These are phyloP conservation scores for Malbranchea cinnamomea DNA, from an alignment of 2,329 filamentous ascomycete species.

Conservation along the genomic window DNA sequence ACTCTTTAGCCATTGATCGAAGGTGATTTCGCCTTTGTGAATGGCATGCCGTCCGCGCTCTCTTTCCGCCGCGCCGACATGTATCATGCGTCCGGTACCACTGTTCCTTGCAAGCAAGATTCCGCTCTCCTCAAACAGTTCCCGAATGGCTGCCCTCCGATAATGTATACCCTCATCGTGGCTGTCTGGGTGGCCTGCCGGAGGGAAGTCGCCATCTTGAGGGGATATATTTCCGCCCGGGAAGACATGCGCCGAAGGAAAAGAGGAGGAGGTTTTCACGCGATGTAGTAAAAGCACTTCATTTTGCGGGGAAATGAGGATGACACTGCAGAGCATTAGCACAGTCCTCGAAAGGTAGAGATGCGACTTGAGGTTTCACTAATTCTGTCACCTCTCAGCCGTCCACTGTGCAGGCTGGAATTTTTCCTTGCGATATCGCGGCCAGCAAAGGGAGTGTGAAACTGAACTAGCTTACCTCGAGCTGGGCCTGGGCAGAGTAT, in stretches of 20 bases:
- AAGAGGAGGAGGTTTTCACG: constrained; percentile 66
- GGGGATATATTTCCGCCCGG: constrained; percentile 68
- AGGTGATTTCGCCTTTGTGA: constrained; percentile 50
- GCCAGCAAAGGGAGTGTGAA: no score
- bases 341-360: not conserved
- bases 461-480: constrained; percentile 46
- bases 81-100: constrained; percentile 37
- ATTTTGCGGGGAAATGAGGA: constrained; percentile 74
- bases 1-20: constrained; percentile 47
- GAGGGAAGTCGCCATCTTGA: constrained; percentile 54
- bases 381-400: no score
- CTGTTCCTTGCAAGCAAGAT: constrained; percentile 53
- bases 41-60: constrained; percentile 54
- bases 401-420: no score
- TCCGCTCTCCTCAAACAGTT: constrained; percentile 91
- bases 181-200: constrained; percentile 35
- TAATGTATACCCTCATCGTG: constrained; percentile 63
- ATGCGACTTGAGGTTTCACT: no score
- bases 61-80: constrained; percentile 43
- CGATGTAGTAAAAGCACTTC: constrained; percentile 79
- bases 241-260: constrained; percentile 88
- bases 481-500: constrained; percentile 43
- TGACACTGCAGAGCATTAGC: constrained; percentile 43
- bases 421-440: not conserved
- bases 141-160: constrained; percentile 68